Base-by-base conservation (phyloP, 345 rosid species). In the Trapa incisa region DNA sequence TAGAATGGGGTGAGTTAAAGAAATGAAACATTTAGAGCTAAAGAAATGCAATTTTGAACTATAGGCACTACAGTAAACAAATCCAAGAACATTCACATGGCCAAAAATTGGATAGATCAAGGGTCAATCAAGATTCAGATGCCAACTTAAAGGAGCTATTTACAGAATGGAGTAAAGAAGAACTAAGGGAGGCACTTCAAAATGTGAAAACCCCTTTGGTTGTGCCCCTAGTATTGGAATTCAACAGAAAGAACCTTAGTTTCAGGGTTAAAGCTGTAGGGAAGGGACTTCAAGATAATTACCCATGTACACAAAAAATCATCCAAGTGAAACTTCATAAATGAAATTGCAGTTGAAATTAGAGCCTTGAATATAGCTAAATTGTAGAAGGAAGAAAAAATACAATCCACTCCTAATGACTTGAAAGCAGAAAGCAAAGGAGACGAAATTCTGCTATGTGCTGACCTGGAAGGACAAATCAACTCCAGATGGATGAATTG, bases 401-500 rank as follows among this genome's bases (percentile, higher is more conserved):
- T 4, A 54, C 48, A 15, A 33, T 39, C 68, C 36, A 54, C 33
- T 33, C 37, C 68, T 65, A 65, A 35, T 4, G 29, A 69, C 60
- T 64, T 10, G 37, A 8, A 0, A 54, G 35, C 8, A 67, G 65
- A 73, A 58, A 58, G 38, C 37, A 58, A 58, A 15, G 32, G 32
- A 35, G 33, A 58, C 37, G 35, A 4, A 35, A 58, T 58, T 35
- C 38, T 3, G 63, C 37, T n/a, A 37, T 58, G 37, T n/a, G 29
- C 79, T 61, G 68, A 87, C 94, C 89, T 82, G 74, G 33, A 73
- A 64, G 14, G 78, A 75, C 64, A 64, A 48, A 50, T 68, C 73
- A 64, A 60, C 57, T 41, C 71, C 67, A 62, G 37, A 67, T 64
- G 41, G 64, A 73, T 68, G 75, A 42, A 71, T 66, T 32, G 41